Conservation (phyloP, 83 land plant genomes). For the Thuja plicata region DNA sequence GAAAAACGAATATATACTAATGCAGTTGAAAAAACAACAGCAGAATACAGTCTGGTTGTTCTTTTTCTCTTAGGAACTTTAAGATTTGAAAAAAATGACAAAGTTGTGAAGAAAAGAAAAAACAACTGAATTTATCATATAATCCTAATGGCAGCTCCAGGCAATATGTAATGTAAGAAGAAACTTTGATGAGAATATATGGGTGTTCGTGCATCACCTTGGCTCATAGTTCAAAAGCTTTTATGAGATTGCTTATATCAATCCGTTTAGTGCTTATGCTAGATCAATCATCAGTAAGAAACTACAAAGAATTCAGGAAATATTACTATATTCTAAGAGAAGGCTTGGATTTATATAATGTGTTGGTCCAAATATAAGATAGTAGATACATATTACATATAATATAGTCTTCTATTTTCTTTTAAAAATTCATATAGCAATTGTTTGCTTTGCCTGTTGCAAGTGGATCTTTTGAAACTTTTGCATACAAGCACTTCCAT, state of each 20-base stretch:
- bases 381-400: background rate
- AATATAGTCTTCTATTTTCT: background rate
- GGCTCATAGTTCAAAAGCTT: no score
- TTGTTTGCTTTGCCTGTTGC: background rate
- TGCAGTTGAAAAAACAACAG: no score
- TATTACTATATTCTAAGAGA: background rate
- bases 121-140: background rate
- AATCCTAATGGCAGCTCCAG: background rate
- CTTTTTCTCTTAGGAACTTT: no score
- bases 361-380: background rate
- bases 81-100: background rate
- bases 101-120: background rate
- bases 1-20: no score
- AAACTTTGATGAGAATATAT: background rate
- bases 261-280: background rate
- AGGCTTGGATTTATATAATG: background rate
- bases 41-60: no score
- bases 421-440: background rate
- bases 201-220: background rate
- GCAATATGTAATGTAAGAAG: background rate
- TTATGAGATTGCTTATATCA: background rate
- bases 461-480: background rate
- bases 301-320: slow-evolving; percentile 3
- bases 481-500: no score
- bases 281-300: background rate